A percentile compares a stretch with the other conserved stretches of the same genome.
Evolutionary conservation across 2,329 filamentous ascomycete genomes (phyloP).

Genomic region (Nemania abortiva): DNA sequence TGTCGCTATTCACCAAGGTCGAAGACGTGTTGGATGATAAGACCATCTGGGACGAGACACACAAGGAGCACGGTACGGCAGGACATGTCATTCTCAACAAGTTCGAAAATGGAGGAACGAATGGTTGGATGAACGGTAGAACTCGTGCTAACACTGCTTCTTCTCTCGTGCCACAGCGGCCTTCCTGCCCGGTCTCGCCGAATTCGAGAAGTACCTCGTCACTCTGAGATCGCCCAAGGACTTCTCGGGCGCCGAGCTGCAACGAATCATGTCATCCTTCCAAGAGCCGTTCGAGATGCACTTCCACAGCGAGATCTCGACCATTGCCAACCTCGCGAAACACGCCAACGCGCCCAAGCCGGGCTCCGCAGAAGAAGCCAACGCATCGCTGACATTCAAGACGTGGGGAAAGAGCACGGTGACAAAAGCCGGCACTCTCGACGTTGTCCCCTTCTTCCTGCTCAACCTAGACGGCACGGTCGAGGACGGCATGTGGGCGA

Average conservation of each 20-base stretch:
- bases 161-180: constrained; percentile 49
- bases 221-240: constrained; percentile 56
- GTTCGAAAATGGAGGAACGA: neutral
- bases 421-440: constrained; percentile 68
- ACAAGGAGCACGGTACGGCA: constrained; percentile 65
- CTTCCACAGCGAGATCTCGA: constrained; percentile 67
- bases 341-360: constrained; percentile 64
- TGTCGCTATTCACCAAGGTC: constrained; percentile 66
- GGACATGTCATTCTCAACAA: neutral
- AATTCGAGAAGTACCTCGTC: constrained; percentile 66
- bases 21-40: constrained; percentile 64
- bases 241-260: constrained; percentile 60
- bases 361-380: constrained; percentile 59
- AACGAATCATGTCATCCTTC: constrained; percentile 64
- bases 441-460: constrained; percentile 74
- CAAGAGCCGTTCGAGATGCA: constrained; percentile 64
- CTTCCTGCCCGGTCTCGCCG: constrained; percentile 64
- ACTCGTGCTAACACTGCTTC: constrained; percentile 10
- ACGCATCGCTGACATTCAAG: constrained; percentile 66
- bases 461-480: constrained; percentile 70
- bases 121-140: neutral
- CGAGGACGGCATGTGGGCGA: constrained; percentile 70
- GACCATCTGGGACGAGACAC: constrained; percentile 63
- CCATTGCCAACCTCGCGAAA: constrained; percentile 62
- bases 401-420: constrained; percentile 73